A percentile compares a stretch with the other conserved stretches of the same genome.
These are phyloP conservation scores for Pythium dissotocum DNA, from an alignment of 352 stramenopile species.

Conservation along the genomic window DNA sequence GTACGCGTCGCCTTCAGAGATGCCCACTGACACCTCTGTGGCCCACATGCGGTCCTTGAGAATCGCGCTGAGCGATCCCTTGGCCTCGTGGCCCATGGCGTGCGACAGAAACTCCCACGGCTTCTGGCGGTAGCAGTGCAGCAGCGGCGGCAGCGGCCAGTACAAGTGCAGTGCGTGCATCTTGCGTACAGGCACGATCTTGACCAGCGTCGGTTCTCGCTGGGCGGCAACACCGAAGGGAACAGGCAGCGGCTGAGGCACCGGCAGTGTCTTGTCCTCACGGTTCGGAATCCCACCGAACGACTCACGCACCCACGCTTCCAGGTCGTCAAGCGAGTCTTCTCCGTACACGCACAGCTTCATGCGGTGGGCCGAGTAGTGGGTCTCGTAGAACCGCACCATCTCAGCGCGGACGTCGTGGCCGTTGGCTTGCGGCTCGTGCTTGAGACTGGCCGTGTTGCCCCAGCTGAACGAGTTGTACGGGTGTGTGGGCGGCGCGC, in stretches of 20 bases:
- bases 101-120: conserved; percentile 44
- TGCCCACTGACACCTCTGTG: conserved; percentile 37
- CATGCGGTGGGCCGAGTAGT: conserved; percentile 52
- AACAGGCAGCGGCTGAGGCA: background rate
- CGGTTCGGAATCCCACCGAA: conserved; percentile 37
- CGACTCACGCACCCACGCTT: conserved; percentile 34
- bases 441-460: conserved; percentile 45
- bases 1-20: conserved; percentile 41
- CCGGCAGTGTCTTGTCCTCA: no score
- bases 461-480: conserved; percentile 69
- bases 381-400: conserved; percentile 36
- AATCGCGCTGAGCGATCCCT: conserved; percentile 33
- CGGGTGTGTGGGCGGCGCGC: conserved; percentile 13
- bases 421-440: conserved; percentile 17
- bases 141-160: conserved; percentile 34
- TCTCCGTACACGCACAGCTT: conserved; percentile 44
- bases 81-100: conserved; percentile 43
- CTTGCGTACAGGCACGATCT: conserved; percentile 36
- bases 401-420: conserved; percentile 37
- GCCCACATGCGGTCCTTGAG: conserved; percentile 36
- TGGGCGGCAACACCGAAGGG: conserved; percentile 31
- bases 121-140: conserved; percentile 33
- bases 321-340: conserved; percentile 39
- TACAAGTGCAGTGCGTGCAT: conserved; percentile 44
- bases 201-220: conserved; percentile 34